A percentile compares a stretch with the other conserved stretches of the same genome.
phyloP scores from a whole-genome alignment of 345 rosid genomes.

The Firmiana major region DNA sequence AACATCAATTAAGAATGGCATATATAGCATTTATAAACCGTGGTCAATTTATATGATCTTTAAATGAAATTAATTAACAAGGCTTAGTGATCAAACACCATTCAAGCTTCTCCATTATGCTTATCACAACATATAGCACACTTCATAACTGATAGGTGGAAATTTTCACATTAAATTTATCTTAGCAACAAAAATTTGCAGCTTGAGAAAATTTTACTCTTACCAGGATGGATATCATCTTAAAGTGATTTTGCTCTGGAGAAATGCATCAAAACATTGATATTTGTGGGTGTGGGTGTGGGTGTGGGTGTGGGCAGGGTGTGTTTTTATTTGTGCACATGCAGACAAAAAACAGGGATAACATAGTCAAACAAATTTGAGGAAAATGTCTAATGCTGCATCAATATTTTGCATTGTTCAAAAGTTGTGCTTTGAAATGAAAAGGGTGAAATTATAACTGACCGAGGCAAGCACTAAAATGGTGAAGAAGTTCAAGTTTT shows the following conservation, averaged over 20 bases:
- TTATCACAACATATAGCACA: not conserved
- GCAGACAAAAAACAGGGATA: not conserved
- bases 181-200: not conserved
- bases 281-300: not conserved
- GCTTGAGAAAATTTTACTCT: constrained; percentile 4
- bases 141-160: no score
- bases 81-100: not conserved
- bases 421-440: not conserved
- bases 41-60: not conserved
- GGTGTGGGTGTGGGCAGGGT: no score
- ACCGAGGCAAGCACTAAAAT: constrained; percentile 97
- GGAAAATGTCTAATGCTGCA: not conserved
- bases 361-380: not conserved
- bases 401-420: not conserved
- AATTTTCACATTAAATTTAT: not conserved
- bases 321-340: not conserved
- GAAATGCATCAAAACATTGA: constrained; percentile 5
- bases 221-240: not conserved
- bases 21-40: not conserved
- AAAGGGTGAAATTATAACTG: constrained; percentile 19
- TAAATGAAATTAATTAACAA: not conserved
- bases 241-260: not conserved
- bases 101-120: not conserved
- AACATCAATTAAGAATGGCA: not conserved
- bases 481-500: constrained; percentile 82